A percentile compares a stretch with the other conserved stretches of the same genome.
Evolutionary conservation across 1,284 basidiomycete species (phyloP).

Genomic region (Sporisorium exsertum): DNA sequence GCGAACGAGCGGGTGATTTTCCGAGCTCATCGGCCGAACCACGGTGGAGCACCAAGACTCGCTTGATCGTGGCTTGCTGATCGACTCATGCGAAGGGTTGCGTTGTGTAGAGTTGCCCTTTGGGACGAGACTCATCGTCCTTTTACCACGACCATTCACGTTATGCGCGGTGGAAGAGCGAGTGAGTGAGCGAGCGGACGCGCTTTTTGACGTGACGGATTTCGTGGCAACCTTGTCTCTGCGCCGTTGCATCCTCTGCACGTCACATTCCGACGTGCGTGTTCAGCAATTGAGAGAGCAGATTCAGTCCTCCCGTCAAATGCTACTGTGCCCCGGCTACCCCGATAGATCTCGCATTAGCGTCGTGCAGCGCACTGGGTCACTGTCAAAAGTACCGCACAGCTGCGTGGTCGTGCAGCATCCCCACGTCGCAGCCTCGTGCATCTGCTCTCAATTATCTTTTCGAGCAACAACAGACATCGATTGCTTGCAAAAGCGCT

Average conservation of each 20-base stretch:
- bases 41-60: background rate
- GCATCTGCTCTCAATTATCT: background rate
- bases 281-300: too few species aligned
- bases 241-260: slow-evolving; percentile 1
- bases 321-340: too few species aligned
- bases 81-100: background rate
- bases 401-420: background rate
- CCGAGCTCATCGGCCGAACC: background rate
- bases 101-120: background rate
- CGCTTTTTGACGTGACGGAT: slow-evolving; percentile 6
- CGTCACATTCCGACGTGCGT: slow-evolving; percentile 22
- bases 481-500: background rate
- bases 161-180: background rate
- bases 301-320: too few species aligned
- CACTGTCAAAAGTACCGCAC: background rate
- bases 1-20: background rate
- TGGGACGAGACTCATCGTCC: background rate
- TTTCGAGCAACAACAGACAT: background rate
- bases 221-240: background rate
- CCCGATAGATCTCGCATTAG: background rate
- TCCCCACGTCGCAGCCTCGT: background rate
- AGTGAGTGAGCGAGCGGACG: background rate
- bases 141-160: background rate
- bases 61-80: background rate
- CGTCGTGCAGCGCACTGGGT: too few species aligned